phyloP scores from a whole-genome alignment of 371 early-diverging fungal species.

The Mortierella sp. region DNA sequence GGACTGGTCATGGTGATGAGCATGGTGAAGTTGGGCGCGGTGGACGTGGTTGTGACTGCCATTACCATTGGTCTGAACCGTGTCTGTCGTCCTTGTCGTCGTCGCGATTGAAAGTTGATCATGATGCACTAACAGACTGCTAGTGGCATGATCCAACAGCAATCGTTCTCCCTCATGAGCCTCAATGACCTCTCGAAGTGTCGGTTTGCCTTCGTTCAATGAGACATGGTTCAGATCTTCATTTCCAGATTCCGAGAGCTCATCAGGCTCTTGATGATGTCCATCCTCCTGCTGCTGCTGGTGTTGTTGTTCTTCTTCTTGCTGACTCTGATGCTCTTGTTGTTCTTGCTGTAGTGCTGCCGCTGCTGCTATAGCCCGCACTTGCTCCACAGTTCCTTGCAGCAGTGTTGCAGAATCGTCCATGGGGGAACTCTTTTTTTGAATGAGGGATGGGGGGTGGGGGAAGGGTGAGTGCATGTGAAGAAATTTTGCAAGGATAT shows the following conservation, averaged over 20 bases:
- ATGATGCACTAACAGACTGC: slow-evolving; percentile 1
- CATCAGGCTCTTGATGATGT: neutral
- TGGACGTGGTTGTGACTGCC: neutral
- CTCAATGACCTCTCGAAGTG: neutral
- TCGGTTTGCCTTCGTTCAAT: too few species aligned
- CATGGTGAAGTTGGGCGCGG: neutral
- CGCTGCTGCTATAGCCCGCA: slow-evolving; percentile 14
- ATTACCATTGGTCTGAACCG: neutral
- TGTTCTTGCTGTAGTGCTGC: slow-evolving; percentile 18
- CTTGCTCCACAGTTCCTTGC: slow-evolving; percentile 3
- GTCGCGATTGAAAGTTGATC: neutral
- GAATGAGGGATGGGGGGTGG: neutral
- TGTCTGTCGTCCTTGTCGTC: neutral
- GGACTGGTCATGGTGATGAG: neutral
- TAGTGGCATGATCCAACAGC: neutral
- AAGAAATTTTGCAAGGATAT: neutral
- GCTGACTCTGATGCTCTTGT: neutral
- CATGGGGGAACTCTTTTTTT: slow-evolving; percentile 5
- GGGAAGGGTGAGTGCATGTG: neutral
- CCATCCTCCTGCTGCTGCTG: slow-evolving; percentile 4
- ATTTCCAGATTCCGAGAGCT: neutral
- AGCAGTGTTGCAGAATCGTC: slow-evolving; percentile 14
- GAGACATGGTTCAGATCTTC: neutral
- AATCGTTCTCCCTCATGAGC: slow-evolving; percentile 1
- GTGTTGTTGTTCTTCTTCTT: slow-evolving; percentile 4